Base-by-base conservation (phyloP, 768 basidiomycete species). In the Boletus rufocinnamomeus region DNA sequence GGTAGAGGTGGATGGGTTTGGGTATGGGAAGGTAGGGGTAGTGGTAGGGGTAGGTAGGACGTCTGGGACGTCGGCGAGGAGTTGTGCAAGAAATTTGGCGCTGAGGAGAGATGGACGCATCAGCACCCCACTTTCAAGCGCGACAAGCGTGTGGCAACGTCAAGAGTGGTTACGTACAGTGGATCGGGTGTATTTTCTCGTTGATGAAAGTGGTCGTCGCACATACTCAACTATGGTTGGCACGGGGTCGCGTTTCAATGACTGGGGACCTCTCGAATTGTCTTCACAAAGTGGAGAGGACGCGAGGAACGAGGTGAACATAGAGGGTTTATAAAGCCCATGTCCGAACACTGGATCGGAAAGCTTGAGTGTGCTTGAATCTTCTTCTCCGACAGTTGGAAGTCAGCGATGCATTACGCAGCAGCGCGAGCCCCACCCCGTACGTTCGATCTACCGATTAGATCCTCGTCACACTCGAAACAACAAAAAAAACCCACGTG, bases 81-180 rank as follows among this genome's bases (percentile, higher is more conserved):
- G 37, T 17, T 45, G 63, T 0, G 66, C 63, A 3, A 67, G 38
- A 9, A 67, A 58, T 10, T 62, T 51, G 21, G 55, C 35, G 13
- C 66, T 67, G 50, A 38, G n/a, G 21, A 48, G 28, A 23, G 17
- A 41, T 28, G 30, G 3, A 14, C 14, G 11, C 4, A 10, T 66
- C n/a, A 65, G 46, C 11, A 17, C 14, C 2, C 16, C 35, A 41
- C 41, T 19, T 19, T 38, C 16, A 19, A 21, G 48, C 21, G 23
- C 2, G 45, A 44, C 11, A 30, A 6, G n/a, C 19, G 16, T 10
- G 16, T 21, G 40, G 47, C 13, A 6, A 44, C 4, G 44, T 19
- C 28, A 37, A 46, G 1, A 30, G 2, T 2, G 5, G 23, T 32
- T 5, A 57, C 66, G 10, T 60, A 67, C 66, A 62, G 21, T 25